These are phyloP conservation scores for Cucurbita maxima DNA, from an alignment of 306 rosid genomes.

Conservation along the genomic window DNA sequence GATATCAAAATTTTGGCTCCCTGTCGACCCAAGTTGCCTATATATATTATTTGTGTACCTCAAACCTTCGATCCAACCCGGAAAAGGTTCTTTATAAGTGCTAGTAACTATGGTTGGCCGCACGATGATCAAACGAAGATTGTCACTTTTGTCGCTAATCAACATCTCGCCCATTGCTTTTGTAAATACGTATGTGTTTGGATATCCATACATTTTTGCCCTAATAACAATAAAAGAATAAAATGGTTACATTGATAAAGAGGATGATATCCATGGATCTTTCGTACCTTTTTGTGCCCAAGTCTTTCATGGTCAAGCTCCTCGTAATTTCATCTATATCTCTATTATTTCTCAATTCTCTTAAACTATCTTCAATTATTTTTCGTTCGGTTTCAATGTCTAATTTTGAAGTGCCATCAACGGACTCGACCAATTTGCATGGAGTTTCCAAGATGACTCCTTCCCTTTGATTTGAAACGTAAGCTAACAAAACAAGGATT, in stretches of 20 bases:
- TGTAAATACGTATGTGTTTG: constrained; percentile 65
- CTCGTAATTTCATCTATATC: constrained; percentile 19
- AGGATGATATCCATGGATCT: not conserved
- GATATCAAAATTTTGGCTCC: too few relatives aligned
- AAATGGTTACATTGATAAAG: not conserved
- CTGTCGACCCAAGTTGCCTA: not conserved
- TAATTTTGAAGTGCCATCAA: constrained; percentile 37
- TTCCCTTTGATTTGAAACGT: constrained; percentile 44
- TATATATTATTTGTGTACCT: constrained; percentile 21
- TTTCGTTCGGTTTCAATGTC: constrained; percentile 37
- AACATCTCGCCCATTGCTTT: constrained; percentile 81
- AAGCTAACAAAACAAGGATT: constrained; percentile 24
- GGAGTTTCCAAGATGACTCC: constrained; percentile 52
- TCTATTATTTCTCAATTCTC: constrained; percentile 13
- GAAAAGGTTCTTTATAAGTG: constrained; percentile 62
- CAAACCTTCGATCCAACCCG: constrained; percentile 72
- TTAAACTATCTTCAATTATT: constrained; percentile 15
- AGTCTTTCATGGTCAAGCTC: constrained; percentile 45
- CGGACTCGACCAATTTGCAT: constrained; percentile 33
- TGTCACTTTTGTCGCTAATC: constrained; percentile 23
- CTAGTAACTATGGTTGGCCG: constrained; percentile 68
- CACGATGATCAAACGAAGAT: constrained; percentile 23
- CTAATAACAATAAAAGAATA: constrained; percentile 9
- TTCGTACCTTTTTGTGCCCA: constrained; percentile 46
- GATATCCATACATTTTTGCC: constrained; percentile 62